Base-by-base conservation (phyloP, 805 yeast genomes). In the Schwanniomyces vanrijiae region DNA sequence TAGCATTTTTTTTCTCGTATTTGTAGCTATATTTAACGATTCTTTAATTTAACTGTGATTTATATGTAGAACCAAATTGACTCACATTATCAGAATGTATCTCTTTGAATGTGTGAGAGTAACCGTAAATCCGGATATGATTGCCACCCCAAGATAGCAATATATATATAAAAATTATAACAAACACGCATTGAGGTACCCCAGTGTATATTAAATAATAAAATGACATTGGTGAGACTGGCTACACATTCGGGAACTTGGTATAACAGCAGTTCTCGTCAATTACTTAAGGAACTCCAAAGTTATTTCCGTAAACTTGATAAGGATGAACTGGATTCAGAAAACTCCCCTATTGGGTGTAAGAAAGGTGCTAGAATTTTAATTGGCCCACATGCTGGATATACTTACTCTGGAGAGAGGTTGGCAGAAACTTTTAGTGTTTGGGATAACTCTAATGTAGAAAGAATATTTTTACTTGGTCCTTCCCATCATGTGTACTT, bases 171-270 rank as follows among this genome's bases (percentile, higher is more conserved):
- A 13, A n/a, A n/a, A n/a, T n/a, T n/a, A n/a, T n/a, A n/a, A n/a
- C n/a, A n/a, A n/a, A n/a, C n/a, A n/a, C n/a, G n/a, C n/a, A n/a
- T n/a, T n/a, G n/a, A n/a, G n/a, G n/a, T n/a, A n/a, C n/a, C n/a
- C n/a, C n/a, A n/a, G n/a, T n/a, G n/a, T n/a, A n/a, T n/a, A n/a
- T n/a, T n/a, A n/a, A n/a, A n/a, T n/a, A n/a, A n/a, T n/a, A n/a
- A n/a, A n/a, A 42, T 43, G 45, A 55, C 57, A 55, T 50, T 48
- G 51, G 50, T 64, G 38, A 69, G 90, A 44, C 79, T 83, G 3
- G 96, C 96, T 1, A 77, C 95, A 1, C 97, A 92, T 64, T 85
- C 97, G 2, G 98, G 98, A 2, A 65, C 90, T 2, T 92, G 99
- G 99, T 92, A 94, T 63, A 56, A 82, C 2, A 72, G 72, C 11